Conservation (phyloP, 495 filamentous ascomycete genomes). For the Neurospora sp. region DNA sequence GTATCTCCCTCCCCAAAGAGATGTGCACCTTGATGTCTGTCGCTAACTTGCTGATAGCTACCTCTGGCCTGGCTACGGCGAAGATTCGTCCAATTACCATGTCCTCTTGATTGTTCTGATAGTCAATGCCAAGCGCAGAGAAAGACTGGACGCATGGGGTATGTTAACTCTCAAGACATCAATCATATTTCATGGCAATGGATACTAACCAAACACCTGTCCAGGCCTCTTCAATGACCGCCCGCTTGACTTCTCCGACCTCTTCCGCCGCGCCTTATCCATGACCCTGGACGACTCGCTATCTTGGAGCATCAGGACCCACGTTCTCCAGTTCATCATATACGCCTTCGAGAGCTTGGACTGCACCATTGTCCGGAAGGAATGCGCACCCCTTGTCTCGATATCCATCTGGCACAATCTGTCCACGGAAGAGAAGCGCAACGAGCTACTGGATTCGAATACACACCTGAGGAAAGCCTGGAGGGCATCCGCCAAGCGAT, state of each 20-base stretch:
- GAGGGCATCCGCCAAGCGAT: constrained; percentile 78
- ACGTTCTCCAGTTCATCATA: constrained; percentile 79
- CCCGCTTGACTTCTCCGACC: constrained; percentile 71
- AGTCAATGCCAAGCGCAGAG: constrained; percentile 77
- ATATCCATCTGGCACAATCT: constrained; percentile 95
- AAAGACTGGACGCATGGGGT: constrained; percentile 78
- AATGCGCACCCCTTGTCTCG: constrained; percentile 89
- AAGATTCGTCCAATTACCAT: constrained; percentile 84
- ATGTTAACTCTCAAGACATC: constrained; percentile 19
- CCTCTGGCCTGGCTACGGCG: constrained; percentile 87
- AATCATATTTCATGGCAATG: constrained; percentile 41
- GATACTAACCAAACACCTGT: constrained; percentile 16
- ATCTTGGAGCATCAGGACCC: constrained; percentile 56
- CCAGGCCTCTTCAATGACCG: constrained; percentile 60
- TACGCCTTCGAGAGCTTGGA: constrained; percentile 91
- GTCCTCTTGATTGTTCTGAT: constrained; percentile 76
- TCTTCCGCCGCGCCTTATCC: constrained; percentile 84
- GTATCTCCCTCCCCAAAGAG: constrained; percentile 1
- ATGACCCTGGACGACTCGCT: constrained; percentile 78
- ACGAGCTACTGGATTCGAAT: constrained; percentile 56
- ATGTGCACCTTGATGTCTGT: neutral
- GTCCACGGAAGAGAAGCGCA: constrained; percentile 55
- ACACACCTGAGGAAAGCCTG: constrained; percentile 74
- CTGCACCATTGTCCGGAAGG: constrained; percentile 77
- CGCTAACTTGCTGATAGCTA: constrained; percentile 44